Base-by-base conservation (phyloP, 495 filamentous ascomycete genomes). In the Lophiostoma macrostomum region DNA sequence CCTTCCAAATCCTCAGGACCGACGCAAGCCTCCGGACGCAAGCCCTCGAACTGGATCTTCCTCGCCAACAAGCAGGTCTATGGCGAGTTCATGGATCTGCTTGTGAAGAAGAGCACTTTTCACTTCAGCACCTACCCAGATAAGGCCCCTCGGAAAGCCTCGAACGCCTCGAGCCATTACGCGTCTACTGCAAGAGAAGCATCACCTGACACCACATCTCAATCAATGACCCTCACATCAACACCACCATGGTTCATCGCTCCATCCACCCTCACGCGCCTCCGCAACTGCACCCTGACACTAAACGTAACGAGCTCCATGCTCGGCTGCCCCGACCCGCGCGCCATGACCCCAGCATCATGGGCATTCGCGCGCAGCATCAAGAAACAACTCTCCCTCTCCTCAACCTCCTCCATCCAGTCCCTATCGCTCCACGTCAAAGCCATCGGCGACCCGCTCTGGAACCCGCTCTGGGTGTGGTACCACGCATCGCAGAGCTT, bases 391-490 rank as follows among this genome's bases (percentile, higher is more conserved):
- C n/a, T n/a, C n/a, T n/a, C n/a, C n/a, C n/a, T n/a, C n/a, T n/a
- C n/a, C n/a, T n/a, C n/a, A n/a, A n/a, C n/a, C n/a, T n/a, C n/a
- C n/a, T n/a, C n/a, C 16, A 40, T 55, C 5, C 30, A 53, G 20
- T 49, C 51, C 13, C 41, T 64, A 0, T 56, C 56, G 29, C 45
- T 64, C 14, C 55, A 60, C 27, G 52, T 64, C 36, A 47, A 51
- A 29, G 60, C 60, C 35, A 48, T 60, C 20, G 60, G 60, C 12
- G 51, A 64, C 28, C 50, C 56, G 23, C 40, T 64, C 8, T 64
- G 60, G 60, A 64, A 64, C 36, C 60, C 60, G 23, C 46, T 64
- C 7, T 64, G 56, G 56, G 42, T 64, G 13, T 64, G 60, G 60
- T 64, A 60, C 41, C 51, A 59, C 18, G 56, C 56, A 12, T 39